Evolutionary conservation across 108 stramenopile genomes (phyloP).

Genomic region (Cyclostephanos tholiformis): DNA sequence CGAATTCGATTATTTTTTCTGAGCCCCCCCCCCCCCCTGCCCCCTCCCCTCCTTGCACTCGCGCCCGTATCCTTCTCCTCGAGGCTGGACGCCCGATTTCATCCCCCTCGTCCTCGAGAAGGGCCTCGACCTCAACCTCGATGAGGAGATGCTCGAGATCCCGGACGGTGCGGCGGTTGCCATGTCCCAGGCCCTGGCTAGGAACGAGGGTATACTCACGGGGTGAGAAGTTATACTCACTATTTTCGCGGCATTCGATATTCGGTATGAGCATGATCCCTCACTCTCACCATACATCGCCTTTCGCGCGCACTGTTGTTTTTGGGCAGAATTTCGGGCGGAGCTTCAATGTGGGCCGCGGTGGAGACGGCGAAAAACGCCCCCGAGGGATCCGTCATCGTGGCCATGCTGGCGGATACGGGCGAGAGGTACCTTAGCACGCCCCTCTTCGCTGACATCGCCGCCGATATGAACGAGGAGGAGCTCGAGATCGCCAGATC

Average conservation of each 20-base stretch:
- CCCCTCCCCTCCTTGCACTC: too few relatives aligned
- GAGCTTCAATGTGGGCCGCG: constrained; percentile 72
- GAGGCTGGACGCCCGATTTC: constrained; percentile 86
- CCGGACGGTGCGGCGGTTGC: constrained; percentile 58
- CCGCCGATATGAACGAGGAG: constrained; percentile 83
- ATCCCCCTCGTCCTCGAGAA: constrained; percentile 71
- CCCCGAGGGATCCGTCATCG: constrained; percentile 61
- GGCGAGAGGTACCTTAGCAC: constrained; percentile 86
- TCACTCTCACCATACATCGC: background rate
- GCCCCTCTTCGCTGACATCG: constrained; percentile 72
- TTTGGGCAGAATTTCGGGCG: constrained; percentile 47
- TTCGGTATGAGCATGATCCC: too few relatives aligned
- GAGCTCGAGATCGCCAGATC: constrained; percentile 64
- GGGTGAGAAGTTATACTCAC: constrained; percentile 40
- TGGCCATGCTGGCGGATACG: constrained; percentile 80
- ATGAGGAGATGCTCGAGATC: constrained; percentile 58
- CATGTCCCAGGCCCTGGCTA: constrained; percentile 65
- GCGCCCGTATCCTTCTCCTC: constrained; percentile 46
- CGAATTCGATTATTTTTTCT: constrained; percentile 2
- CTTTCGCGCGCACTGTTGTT: too few relatives aligned
- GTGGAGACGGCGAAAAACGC: constrained; percentile 72
- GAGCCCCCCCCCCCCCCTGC: background rate
- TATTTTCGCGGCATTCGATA: background rate
- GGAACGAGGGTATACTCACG: constrained; percentile 76
- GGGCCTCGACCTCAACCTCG: constrained; percentile 35